phyloP scores from a whole-genome alignment of 345 rosid species.

The Salix koriyanagi region DNA sequence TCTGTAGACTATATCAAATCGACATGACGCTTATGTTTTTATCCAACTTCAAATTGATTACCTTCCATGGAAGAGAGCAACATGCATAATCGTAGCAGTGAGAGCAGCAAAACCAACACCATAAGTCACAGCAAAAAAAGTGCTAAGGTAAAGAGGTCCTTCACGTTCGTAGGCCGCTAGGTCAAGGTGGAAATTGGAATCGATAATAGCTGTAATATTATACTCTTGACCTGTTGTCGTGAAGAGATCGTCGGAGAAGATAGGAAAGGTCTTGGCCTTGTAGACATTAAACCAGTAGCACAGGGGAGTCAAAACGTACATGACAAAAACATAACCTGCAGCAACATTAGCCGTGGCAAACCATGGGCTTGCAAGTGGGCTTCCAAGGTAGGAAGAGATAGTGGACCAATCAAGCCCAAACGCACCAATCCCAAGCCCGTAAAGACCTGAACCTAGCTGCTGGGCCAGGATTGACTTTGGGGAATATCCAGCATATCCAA shows the following conservation, averaged over 20 bases:
- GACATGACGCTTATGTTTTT: not conserved
- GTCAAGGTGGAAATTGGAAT: conserved; percentile 71
- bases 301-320: conserved; percentile 75
- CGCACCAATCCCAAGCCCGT: conserved; percentile 77
- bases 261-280: conserved; percentile 80
- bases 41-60: conserved; percentile 9
- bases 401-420: conserved; percentile 92
- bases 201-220: conserved; percentile 68
- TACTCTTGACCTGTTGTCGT: conserved; percentile 63
- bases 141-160: conserved; percentile 83
- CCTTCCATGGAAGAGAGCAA: conserved; percentile 89
- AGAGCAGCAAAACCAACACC: conserved; percentile 92
- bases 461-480: conserved; percentile 71
- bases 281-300: conserved; percentile 72
- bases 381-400: conserved; percentile 88
- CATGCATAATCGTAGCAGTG: conserved; percentile 80
- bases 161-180: conserved; percentile 60
- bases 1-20: too few relatives aligned
- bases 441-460: conserved; percentile 87
- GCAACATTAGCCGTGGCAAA: conserved; percentile 96
- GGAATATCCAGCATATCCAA: conserved; percentile 91
- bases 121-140: conserved; percentile 78
- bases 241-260: conserved; percentile 73
- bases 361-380: conserved; percentile 99
- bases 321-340: conserved; percentile 55